These are phyloP conservation scores for Trichoderma guizhouense DNA, from an alignment of 2,329 filamentous ascomycete genomes.

Conservation along the genomic window DNA sequence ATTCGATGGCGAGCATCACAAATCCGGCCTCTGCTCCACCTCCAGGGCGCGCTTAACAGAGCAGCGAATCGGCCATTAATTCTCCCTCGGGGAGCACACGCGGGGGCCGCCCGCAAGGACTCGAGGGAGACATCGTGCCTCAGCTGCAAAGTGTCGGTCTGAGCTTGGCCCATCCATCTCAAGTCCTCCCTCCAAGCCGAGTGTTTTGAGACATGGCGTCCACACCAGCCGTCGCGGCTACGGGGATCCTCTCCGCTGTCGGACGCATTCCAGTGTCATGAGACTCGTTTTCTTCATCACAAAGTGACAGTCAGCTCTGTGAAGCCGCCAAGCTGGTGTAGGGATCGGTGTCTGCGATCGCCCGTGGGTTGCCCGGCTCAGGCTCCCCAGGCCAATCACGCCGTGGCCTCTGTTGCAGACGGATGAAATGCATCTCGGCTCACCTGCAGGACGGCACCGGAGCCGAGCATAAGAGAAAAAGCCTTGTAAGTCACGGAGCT, in stretches of 20 bases:
- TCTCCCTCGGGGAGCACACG: conserved; percentile 1
- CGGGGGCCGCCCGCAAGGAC: conserved; percentile 1
- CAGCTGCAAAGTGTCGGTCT: conserved; percentile 9
- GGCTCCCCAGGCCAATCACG: conserved; percentile 9
- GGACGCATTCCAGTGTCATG: conserved; percentile 17
- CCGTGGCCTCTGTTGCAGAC: not conserved
- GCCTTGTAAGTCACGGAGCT: not conserved
- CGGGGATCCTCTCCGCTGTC: conserved; percentile 12
- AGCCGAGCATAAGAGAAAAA: not conserved
- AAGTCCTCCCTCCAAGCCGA: not conserved
- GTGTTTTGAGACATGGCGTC: conserved; percentile 1
- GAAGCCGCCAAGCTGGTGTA: not conserved
- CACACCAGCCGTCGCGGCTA: not conserved
- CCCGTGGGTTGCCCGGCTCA: not conserved
- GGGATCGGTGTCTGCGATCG: not conserved
- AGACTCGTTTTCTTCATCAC: not conserved
- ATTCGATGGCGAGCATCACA: not conserved
- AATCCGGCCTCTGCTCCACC: not conserved
- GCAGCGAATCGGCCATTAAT: conserved; percentile 3
- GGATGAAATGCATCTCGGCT: conserved; percentile 16
- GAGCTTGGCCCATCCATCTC: not conserved
- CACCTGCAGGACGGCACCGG: conserved; percentile 13
- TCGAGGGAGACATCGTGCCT: not conserved
- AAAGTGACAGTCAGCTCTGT: not conserved
- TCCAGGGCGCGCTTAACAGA: conserved; percentile 10